phyloP scores from a whole-genome alignment of 345 rosid species.

The Turritis glabra region DNA sequence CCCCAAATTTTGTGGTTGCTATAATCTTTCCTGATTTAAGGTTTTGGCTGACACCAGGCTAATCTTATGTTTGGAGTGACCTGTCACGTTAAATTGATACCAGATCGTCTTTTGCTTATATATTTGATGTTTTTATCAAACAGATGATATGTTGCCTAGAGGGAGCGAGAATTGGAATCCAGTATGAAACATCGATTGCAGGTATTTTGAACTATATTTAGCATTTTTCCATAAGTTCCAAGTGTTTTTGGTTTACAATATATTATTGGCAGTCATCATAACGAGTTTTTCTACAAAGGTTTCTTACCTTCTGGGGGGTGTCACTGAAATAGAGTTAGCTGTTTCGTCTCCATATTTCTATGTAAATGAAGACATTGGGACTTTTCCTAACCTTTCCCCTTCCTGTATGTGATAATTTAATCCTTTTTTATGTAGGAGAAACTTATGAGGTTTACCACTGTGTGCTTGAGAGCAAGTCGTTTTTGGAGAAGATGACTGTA shows the following conservation, averaged over 20 bases:
- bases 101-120: slow-evolving; percentile 12
- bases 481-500: slow-evolving; percentile 93
- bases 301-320: slow-evolving; percentile 16
- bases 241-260: background rate
- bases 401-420: background rate
- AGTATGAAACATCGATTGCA: slow-evolving; percentile 90
- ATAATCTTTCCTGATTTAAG: background rate
- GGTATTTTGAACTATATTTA: slow-evolving; percentile 45
- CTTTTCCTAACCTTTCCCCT: background rate
- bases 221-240: background rate
- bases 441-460: slow-evolving; percentile 82
- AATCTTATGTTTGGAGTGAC: slow-evolving; percentile 4
- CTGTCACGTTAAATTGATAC: background rate
- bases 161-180: slow-evolving; percentile 92
- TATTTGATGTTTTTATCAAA: slow-evolving; percentile 16
- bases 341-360: slow-evolving; percentile 10
- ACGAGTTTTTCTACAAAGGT: background rate
- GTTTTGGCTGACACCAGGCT: background rate
- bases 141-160: slow-evolving; percentile 90
- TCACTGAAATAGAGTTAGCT: slow-evolving; percentile 2
- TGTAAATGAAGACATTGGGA: background rate
- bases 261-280: background rate
- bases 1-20: background rate
- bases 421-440: slow-evolving; percentile 54
- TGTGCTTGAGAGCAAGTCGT: slow-evolving; percentile 92